These are phyloP conservation scores for Sporothrix mexicana DNA, from an alignment of 2,329 filamentous ascomycete species.

Conservation along the genomic window DNA sequence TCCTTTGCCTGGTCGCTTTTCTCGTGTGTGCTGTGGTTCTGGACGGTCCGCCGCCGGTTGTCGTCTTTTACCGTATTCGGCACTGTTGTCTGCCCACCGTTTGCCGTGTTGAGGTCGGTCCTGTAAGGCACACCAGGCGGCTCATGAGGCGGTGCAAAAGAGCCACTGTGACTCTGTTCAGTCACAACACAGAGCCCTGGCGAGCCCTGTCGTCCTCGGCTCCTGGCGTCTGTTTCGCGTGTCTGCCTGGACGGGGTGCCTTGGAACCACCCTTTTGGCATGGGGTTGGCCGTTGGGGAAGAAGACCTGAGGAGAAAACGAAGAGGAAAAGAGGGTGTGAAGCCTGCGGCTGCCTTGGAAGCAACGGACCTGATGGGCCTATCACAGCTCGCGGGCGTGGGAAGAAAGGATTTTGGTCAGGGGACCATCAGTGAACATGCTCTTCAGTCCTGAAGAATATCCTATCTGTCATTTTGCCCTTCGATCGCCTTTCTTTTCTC, in stretches of 20 bases:
- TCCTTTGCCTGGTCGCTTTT: neutral
- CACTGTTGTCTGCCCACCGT: constrained; percentile 17
- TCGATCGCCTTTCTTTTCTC: constrained; percentile 10
- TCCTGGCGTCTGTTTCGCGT: constrained; percentile 23
- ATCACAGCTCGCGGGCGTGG: constrained; percentile 16
- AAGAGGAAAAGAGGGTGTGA: neutral
- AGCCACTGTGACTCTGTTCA: neutral
- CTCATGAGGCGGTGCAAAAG: neutral
- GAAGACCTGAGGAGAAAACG: neutral
- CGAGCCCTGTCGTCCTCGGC: constrained; percentile 11
- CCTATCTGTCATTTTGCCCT: neutral
- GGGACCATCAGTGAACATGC: constrained; percentile 9
- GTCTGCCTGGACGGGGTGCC: constrained; percentile 26
- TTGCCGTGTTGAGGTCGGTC: constrained; percentile 18
- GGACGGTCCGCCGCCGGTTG: neutral
- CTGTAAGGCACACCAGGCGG: constrained; percentile 23
- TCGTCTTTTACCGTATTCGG: neutral
- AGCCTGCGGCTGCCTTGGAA: neutral
- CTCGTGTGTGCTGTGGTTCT: neutral
- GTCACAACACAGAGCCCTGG: neutral
- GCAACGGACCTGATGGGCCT: neutral
- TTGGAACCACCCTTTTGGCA: neutral
- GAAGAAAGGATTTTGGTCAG: neutral
- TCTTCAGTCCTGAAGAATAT: neutral
- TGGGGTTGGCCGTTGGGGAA: neutral